Conservation (phyloP, 179 eudicot genomes). For the Spinacia oleracea region DNA sequence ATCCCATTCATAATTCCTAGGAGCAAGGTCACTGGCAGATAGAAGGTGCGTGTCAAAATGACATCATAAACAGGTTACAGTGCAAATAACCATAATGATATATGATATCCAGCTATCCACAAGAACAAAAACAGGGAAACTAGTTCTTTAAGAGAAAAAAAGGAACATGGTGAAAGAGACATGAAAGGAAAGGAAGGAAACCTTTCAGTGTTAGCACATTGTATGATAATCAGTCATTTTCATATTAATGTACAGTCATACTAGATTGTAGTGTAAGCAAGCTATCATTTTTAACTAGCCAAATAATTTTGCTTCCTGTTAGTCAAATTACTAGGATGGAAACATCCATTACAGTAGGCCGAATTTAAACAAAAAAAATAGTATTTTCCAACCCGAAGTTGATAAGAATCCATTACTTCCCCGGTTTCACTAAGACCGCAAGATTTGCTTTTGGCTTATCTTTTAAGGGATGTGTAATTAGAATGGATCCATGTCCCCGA, state of each 20-base stretch:
- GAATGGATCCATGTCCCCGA: too few relatives aligned
- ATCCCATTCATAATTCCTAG: constrained; percentile 58
- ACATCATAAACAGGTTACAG: neutral
- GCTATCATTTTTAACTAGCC: neutral
- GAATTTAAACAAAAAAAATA: neutral
- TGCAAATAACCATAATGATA: neutral
- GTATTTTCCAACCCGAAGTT: neutral
- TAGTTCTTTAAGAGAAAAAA: neutral
- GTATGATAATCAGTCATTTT: neutral
- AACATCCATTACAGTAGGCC: neutral
- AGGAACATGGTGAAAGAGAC: neutral
- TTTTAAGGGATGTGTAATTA: too few relatives aligned
- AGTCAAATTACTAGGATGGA: neutral
- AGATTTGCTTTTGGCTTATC: too few relatives aligned
- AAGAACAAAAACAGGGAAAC: neutral
- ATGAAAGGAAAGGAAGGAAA: neutral
- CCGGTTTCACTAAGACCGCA: too few relatives aligned
- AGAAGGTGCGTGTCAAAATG: constrained; percentile 9
- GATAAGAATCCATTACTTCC: neutral
- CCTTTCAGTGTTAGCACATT: neutral
- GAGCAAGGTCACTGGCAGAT: constrained; percentile 35
- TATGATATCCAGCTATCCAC: neutral
- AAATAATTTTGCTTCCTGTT: neutral
- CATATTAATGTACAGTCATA: neutral
- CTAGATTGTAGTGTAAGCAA: neutral